phyloP scores from a whole-genome alignment of 768 basidiomycete species.

The Mycena indigotica region DNA sequence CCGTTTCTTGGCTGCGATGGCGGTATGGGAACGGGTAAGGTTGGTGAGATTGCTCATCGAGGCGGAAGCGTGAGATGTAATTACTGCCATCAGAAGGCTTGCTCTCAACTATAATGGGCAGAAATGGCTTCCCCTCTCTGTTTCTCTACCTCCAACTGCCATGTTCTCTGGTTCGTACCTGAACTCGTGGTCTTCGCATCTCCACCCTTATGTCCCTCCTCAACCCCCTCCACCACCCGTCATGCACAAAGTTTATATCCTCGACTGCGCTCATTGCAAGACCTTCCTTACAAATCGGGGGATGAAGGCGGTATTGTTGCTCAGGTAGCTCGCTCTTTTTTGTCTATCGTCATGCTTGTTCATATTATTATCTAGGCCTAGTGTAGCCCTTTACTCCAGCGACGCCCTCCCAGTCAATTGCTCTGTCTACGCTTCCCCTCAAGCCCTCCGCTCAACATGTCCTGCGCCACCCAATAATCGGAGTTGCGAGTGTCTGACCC shows the following conservation, averaged over 20 bases:
- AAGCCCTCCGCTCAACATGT: constrained; percentile 41
- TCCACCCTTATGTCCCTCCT: constrained; percentile 38
- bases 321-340: constrained; percentile 2
- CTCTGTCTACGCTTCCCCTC: constrained; percentile 60
- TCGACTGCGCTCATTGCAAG: constrained; percentile 75
- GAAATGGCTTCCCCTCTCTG: constrained; percentile 5
- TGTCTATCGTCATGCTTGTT: constrained; percentile 49
- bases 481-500: constrained; percentile 85
- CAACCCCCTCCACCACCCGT: constrained; percentile 41
- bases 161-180: constrained; percentile 29
- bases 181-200: constrained; percentile 35
- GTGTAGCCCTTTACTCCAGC: constrained; percentile 80
- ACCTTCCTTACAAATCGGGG: constrained; percentile 81
- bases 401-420: constrained; percentile 81
- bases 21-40: constrained; percentile 66
- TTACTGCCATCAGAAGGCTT: background rate
- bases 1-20: constrained; percentile 67
- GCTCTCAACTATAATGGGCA: background rate
- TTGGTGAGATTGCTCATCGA: constrained; percentile 48
- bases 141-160: constrained; percentile 12
- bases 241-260: constrained; percentile 77
- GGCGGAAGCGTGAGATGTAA: constrained; percentile 18
- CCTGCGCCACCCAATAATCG: constrained; percentile 42
- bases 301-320: constrained; percentile 62
- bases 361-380: constrained; percentile 78